Evolutionary conservation across 805 yeast genomes (phyloP), one percentile per base, ranked within the genome.

Genomic region (Clavispora phyllophila): DNA sequence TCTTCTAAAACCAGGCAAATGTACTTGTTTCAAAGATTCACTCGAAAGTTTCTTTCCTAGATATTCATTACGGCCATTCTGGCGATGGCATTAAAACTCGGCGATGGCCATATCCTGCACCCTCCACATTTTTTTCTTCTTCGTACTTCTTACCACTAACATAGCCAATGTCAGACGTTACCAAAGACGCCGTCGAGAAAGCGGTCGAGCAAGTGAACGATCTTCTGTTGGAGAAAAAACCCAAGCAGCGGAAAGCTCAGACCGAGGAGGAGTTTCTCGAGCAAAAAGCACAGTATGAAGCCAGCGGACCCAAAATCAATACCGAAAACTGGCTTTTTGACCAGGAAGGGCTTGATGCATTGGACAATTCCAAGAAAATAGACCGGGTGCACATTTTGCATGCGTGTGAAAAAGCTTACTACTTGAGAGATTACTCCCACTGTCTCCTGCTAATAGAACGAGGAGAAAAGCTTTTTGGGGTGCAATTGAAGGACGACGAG

Each of bases 371-470:
- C 17, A 49, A 53, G 28, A 86, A 85, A 50, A 69, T 78, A 2
- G 80, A 76, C 39, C 65, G 87, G 39, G 79, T 73, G 13, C 66
- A 66, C 36, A 55, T 84, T 23, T 69, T 81, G 36, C 78, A 79
- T 45, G 78, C 81, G 9, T 72, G 85, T 25, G 89, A 86, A 49
- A 64, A 80, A 46, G 71, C 80, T 2, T 87, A 82, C 55, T 88
- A 66, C 56, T 53, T 65, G 38, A 66, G 76, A 37, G 62, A 79
- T 28, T 87, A 79, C 52, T 28, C 43, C 0, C 62, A 64, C 39
- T 85, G 93, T 44, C 57, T 78, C 13, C 64, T 67, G 34, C 60
- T 72, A 22, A 66, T 80, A 28, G 57, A 65, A 13, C 45, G 25
- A 6, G 70, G 76, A 0, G 61, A 75, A 39, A 41, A 39, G 12